phyloP scores from a whole-genome alignment of 306 rosid species.

The Fragaria iinumae region DNA sequence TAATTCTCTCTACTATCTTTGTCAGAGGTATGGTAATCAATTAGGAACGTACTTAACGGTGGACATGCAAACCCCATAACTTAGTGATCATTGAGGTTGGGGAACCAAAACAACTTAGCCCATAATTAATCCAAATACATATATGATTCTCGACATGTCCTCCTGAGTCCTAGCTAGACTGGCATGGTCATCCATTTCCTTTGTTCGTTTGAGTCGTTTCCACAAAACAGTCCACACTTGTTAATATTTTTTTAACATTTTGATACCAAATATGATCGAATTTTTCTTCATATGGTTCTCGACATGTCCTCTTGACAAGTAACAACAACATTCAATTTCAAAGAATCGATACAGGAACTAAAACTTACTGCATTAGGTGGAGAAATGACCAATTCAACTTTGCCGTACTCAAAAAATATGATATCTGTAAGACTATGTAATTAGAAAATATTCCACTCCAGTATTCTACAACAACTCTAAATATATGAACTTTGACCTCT shows the following conservation, averaged over 20 bases:
- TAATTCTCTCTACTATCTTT: too few species aligned
- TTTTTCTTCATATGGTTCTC: background rate
- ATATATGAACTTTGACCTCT: too few species aligned
- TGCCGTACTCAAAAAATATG: background rate
- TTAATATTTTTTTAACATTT: background rate
- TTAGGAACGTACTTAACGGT: too few species aligned
- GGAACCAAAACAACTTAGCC: background rate
- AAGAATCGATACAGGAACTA: too few species aligned
- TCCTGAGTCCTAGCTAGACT: too few species aligned
- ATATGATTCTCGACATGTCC: too few species aligned
- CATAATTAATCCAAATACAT: background rate
- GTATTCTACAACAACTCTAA: background rate
- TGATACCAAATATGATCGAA: background rate
- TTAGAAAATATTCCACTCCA: too few species aligned
- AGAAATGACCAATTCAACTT: background rate
- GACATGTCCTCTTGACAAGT: background rate
- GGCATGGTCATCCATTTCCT: too few species aligned
- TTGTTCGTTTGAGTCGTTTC: background rate
- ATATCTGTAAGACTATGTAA: background rate
- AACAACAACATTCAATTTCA: background rate
- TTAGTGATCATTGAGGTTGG: background rate
- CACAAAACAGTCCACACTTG: background rate
- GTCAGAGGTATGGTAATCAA: too few species aligned
- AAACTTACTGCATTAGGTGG: background rate
- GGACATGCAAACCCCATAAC: background rate